Conservation (phyloP, 2,329 filamentous ascomycete species). For the Monosporascus sp. region DNA sequence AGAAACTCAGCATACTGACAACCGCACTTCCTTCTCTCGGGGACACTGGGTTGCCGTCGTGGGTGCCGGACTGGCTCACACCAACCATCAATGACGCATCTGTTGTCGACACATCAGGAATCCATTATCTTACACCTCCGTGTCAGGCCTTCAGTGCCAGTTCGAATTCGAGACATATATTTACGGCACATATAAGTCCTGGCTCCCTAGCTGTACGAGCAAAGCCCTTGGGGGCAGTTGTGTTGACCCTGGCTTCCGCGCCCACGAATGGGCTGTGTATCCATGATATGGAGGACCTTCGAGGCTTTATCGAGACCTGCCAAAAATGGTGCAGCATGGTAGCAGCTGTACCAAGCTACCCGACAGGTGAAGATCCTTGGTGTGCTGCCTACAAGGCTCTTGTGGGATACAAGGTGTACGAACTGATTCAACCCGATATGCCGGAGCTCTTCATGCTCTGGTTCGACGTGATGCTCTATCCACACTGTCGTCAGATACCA, state of each 20-base stretch:
- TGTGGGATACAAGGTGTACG: too few relatives aligned
- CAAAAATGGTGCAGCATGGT: not conserved
- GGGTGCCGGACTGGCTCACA: constrained; percentile 7
- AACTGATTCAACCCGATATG: too few relatives aligned
- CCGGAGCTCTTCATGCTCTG: not conserved
- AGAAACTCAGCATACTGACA: constrained; percentile 2
- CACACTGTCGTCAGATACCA: not conserved
- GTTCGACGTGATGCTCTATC: not conserved
- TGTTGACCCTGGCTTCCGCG: not conserved
- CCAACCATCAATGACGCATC: not conserved
- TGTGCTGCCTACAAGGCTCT: not conserved
- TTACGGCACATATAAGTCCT: not conserved
- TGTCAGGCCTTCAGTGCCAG: not conserved
- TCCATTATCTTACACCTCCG: rapidly evolving
- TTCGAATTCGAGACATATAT: not conserved
- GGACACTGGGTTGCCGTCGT: constrained; percentile 5
- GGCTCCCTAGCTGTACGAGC: not conserved
- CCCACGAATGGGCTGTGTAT: not conserved
- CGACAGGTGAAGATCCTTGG: not conserved
- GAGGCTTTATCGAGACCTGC: not conserved
- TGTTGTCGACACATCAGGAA: not conserved
- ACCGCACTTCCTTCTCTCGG: not conserved
- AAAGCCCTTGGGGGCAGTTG: not conserved
- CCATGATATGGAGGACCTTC: not conserved
- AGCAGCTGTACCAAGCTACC: not conserved